Conservation (phyloP, 352 stramenopile genomes). For the Halophytophthora polymorphica region DNA sequence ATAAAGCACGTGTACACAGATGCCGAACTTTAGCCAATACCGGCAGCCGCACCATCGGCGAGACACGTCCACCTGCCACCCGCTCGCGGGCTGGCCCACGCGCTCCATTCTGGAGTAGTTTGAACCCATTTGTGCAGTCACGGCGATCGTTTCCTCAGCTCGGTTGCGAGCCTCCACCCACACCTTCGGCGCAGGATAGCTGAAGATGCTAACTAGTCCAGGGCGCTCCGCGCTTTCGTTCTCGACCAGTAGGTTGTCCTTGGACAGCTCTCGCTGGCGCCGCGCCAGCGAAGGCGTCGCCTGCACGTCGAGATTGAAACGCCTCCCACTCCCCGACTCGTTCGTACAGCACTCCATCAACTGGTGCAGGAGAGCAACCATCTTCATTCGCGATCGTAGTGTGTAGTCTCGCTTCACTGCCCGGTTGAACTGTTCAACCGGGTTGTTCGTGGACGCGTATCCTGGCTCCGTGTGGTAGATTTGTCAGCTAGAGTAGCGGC, state of each 20-base stretch:
- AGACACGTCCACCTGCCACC: conserved; percentile 1
- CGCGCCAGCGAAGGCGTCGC: no score
- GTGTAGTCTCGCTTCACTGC: conserved; percentile 24
- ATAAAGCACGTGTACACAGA: conserved; percentile 2
- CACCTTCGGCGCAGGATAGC: no score
- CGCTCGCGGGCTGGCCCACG: neutral
- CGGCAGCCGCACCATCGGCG: conserved; percentile 1
- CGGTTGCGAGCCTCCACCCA: no score
- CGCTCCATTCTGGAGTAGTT: conserved; percentile 3
- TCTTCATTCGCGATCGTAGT: conserved; percentile 3
- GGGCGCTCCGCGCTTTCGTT: no score
- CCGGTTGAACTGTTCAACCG: conserved; percentile 23
- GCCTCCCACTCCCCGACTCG: neutral
- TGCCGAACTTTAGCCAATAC: conserved; percentile 3
- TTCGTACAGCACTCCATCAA: neutral
- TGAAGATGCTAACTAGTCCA: no score
- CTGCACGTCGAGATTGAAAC: no score
- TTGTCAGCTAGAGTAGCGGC: conserved; percentile 7
- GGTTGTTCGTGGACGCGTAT: conserved; percentile 23
- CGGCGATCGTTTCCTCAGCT: conserved; percentile 1
- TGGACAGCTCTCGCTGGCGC: no score
- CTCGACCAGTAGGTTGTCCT: no score
- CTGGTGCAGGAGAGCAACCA: neutral
- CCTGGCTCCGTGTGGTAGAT: conserved; percentile 7
- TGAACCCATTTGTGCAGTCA: conserved; percentile 2